A percentile compares a stretch with the other conserved stretches of the same genome.
Conservation (phyloP, 2,329 filamentous ascomycete species). For the Aspergillus viridinutans region DNA sequence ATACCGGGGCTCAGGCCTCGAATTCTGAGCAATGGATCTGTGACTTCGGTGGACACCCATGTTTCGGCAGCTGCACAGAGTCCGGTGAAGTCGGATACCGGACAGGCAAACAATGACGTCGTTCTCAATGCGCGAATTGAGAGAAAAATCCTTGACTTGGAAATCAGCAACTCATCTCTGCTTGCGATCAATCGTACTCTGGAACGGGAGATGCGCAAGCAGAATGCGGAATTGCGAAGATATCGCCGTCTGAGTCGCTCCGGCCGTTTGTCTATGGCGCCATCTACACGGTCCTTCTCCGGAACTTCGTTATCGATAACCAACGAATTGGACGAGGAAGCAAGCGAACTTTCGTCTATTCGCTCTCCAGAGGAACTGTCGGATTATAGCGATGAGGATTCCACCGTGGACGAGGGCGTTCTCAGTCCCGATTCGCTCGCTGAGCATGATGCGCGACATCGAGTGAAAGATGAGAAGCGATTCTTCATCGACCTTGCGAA, state of each 20-base stretch:
- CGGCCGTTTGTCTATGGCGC: slow-evolving; percentile 63
- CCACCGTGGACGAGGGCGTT: slow-evolving; percentile 34
- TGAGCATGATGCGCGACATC: slow-evolving; percentile 48
- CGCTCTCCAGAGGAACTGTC: slow-evolving; percentile 34
- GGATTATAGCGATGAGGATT: slow-evolving; percentile 38
- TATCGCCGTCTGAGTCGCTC: slow-evolving; percentile 82
- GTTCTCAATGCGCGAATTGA: slow-evolving; percentile 87
- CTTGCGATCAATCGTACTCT: slow-evolving; percentile 92
- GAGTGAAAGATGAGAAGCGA: slow-evolving; percentile 73
- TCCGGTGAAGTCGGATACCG: slow-evolving; percentile 40
- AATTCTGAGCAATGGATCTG: slow-evolving; percentile 32
- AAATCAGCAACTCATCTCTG: slow-evolving; percentile 93
- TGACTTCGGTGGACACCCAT: slow-evolving; percentile 36
- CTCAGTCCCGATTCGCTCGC: slow-evolving; percentile 31
- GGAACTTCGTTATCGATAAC: slow-evolving; percentile 43
- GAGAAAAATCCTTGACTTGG: slow-evolving; percentile 89
- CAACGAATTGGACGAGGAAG: slow-evolving; percentile 40
- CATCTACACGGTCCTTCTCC: slow-evolving; percentile 45
- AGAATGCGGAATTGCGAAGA: slow-evolving; percentile 79
- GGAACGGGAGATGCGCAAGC: slow-evolving; percentile 85
- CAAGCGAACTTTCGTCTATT: slow-evolving; percentile 27
- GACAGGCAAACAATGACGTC: slow-evolving; percentile 64
- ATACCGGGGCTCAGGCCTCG: slow-evolving; percentile 25
- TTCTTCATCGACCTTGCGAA: slow-evolving; percentile 81
- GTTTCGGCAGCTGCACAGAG: slow-evolving; percentile 50